Percentiles rank a stretch among this genome's conserved stretches.
Conservation (phyloP, 768 basidiomycete genomes). For the Leucosporidium creatinivorum region DNA sequence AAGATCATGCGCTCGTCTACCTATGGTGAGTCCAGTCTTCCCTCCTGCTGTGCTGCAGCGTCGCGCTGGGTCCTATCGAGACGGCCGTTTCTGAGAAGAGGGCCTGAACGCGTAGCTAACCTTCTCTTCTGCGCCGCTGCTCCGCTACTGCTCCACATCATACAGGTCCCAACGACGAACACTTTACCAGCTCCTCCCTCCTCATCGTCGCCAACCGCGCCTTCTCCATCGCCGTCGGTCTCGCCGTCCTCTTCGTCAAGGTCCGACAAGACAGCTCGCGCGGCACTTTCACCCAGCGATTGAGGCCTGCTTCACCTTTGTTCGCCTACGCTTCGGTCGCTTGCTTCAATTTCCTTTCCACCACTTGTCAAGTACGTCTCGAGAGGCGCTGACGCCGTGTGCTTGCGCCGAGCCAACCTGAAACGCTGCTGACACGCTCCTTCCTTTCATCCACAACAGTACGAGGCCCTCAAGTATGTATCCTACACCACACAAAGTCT, state of each 20-base stretch:
- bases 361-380: constrained; percentile 19
- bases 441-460: not conserved
- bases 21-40: constrained; percentile 18
- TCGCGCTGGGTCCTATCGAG: not conserved
- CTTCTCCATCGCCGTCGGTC: constrained; percentile 26
- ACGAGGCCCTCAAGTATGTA: constrained; percentile 12
- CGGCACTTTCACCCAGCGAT: constrained; percentile 2
- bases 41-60: not conserved
- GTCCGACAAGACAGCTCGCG: not conserved
- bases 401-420: no score
- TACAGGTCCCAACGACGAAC: constrained; percentile 23
- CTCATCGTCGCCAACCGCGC: constrained; percentile 34
- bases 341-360: constrained; percentile 33
- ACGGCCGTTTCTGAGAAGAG: not conserved
- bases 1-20: constrained; percentile 36
- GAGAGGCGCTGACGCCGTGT: no score
- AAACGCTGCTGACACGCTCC: not conserved
- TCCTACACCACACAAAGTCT: not conserved
- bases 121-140: not conserved
- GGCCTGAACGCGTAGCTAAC: not conserved
- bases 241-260: constrained; percentile 25
- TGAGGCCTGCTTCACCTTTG: constrained; percentile 3
- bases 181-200: constrained; percentile 34
- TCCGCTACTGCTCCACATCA: not conserved
- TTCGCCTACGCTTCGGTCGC: constrained; percentile 24